Base-by-base conservation (phyloP, 257 asterid genomes). In the Solanum commersonii region DNA sequence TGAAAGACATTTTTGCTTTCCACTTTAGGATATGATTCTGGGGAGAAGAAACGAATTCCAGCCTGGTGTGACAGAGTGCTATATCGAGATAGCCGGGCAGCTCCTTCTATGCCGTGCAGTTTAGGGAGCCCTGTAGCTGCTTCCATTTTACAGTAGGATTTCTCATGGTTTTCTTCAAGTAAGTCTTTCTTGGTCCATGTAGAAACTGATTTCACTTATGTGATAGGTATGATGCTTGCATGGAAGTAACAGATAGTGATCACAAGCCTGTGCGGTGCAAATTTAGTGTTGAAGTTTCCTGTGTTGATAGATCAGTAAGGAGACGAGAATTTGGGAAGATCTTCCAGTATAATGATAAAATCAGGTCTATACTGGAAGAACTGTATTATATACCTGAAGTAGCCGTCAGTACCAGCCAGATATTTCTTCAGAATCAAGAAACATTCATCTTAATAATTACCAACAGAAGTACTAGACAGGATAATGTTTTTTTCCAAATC, bases 31-130 rank as follows among this genome's bases (percentile, higher is more conserved):
- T 97, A 97, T 93, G 99, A 97, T 81, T 96, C 99, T 72, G 99
- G 99, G 0, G 99, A 97, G 92, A 97, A 97, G 95, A 97, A 97
- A 87, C 88, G 99, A 42, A 97, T 96, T 88, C 99, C 99, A 10
- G 99, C 99, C 20, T 97, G 99, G 99, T 97, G 99, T 84, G 99
- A 96, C 73, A 89, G 99, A 90, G 91, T 97, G 79, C 88, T 97
- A 6, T 97, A 97, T 84, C 93, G 99, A 82, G 99, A 96, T 88
- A 97, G 92, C 77, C 91, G 96, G 35, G 91, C 90, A n/a, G 70
- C 91, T 70, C 94, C 95, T 25, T n/a, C 89, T 15, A 93, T 92
- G 60, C 92, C 87, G 31, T 95, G 98, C 93, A 94, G 98, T 84
- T 92, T 97, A 89, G 96, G 90, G 92, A 95, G 98, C 89, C 99